Conservation (phyloP, 2,329 filamentous ascomycete genomes). For the Colletotrichum somersetense region DNA sequence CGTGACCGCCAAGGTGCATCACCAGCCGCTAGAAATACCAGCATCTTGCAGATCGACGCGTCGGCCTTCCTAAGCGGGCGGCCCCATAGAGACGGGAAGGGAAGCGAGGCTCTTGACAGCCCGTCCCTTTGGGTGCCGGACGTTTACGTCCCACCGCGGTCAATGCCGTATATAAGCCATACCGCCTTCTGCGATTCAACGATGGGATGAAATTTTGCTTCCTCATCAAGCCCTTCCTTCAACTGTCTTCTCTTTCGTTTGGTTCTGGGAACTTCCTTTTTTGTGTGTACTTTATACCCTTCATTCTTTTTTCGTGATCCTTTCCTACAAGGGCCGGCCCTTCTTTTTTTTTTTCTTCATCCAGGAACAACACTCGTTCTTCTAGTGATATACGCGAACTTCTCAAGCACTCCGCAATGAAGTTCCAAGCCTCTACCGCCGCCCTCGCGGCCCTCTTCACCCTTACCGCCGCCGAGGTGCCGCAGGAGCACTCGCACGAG, state of each 20-base stretch:
- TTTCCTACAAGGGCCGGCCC: constrained; percentile 42
- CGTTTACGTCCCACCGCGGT: not conserved
- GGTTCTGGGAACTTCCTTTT: constrained; percentile 44
- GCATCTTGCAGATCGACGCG: constrained; percentile 16
- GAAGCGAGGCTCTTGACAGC: not conserved
- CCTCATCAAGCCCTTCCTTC: constrained; percentile 27
- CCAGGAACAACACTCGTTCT: not conserved
- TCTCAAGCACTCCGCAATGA: constrained; percentile 9
- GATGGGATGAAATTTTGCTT: not conserved
- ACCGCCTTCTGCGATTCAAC: not conserved
- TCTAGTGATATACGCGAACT: not conserved
- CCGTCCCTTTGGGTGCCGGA: too few species aligned
- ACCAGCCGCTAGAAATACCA: not conserved
- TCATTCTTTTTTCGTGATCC: constrained; percentile 30
- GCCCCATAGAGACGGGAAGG: constrained; percentile 16
- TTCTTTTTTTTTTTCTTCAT: constrained; percentile 32
- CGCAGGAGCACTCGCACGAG: constrained; percentile 69
- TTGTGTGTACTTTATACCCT: constrained; percentile 11
- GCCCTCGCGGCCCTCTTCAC: constrained; percentile 38
- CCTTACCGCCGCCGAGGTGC: constrained; percentile 57
- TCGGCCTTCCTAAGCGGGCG: constrained; percentile 25
- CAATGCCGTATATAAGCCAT: constrained; percentile 33
- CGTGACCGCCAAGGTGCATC: constrained; percentile 30
- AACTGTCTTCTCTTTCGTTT: constrained; percentile 38
- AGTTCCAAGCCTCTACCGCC: constrained; percentile 37